Base-by-base conservation (phyloP, 2,329 filamentous ascomycete genomes). In the Didymella lethalis region DNA sequence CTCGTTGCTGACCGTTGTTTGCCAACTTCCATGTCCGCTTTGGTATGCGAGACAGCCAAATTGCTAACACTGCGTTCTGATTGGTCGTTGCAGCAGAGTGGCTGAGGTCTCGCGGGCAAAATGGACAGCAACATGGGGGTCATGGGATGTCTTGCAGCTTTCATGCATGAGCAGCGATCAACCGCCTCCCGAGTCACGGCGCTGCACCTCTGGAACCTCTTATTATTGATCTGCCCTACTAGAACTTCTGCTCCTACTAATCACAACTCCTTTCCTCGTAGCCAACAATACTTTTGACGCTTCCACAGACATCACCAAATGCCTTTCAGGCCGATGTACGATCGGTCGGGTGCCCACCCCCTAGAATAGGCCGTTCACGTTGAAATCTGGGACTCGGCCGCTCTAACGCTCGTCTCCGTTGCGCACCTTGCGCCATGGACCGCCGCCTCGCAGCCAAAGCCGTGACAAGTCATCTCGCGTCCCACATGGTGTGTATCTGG, bases 121-220 rank as follows among this genome's bases (percentile, higher is more conserved):
- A 50, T 23, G 41, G 32, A 50, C 34, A 59, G n/a, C 50, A 40
- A 46, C 47, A 54, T 54, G 38, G 50, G 40, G 50, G 50, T 59
- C 56, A 59, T 59, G 56, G 46, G 56, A 59, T 59, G 56, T 48
- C 41, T 46, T 59, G 56, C 56, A 47, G 43, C 50, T 59, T 59
- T 46, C 46, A 14, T 54, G 56, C 50, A 51, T 54, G 11, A 11
- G 25, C 45, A 49, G 56, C 46, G 46, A 54, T 53, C 50, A 54
- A 38, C 46, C 46, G 50, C 28, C 3, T 29, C 25, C n/a, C 49
- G 46, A 41, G 50, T 53, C 45, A 54, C 40, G 26, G 20, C 23
- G 46, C 7, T 53, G 25, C 49, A 40, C 5, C 48, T 48, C 55
- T 46, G 31, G 50, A 50, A 54, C 32, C 49, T n/a, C 23, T 46